Base-by-base conservation (phyloP, 192 early-diverging fungal genomes). In the Phlyctochytrium bullatum region DNA sequence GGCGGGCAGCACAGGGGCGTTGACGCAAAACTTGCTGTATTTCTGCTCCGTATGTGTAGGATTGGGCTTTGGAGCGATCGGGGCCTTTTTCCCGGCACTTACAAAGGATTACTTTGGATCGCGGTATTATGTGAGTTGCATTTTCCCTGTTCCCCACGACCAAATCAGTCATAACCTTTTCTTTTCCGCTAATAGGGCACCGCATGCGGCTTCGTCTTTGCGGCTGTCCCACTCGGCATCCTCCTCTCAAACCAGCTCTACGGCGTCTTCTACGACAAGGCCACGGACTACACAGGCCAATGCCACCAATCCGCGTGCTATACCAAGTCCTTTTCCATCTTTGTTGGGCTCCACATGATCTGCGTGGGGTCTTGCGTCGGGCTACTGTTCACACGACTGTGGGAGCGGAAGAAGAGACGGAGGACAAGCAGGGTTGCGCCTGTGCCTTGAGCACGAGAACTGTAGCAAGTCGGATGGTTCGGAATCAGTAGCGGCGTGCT, bases 151-250 rank as follows among this genome's bases (percentile, higher is more conserved):
- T 47, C 40, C 40, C 40, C 10, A 47, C 28, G 34, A 30, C n/a
- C 24, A 51, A 36, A 23, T 17, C 30, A 50, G 34, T 23, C 20
- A 33, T 33, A 61, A 1, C 60, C 24, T 14, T 24, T 30, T 16
- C 60, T 16, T 61, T 14, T n/a, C 17, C 27, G 24, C 16, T 0
- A 1, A 53, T 1, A 68, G 66, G 66, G 76, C n/a, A 78, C 72
- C 1, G 76, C 76, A 24, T 72, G 59, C 30, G 72, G 67, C 2
- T 74, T 69, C 32, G 66, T 68, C 6, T 52, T 78, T 57, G 36
- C 64, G 0, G 66, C 59, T 25, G 76, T 78, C n/a, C 76, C 76
- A 2, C 27, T 73, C 27, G 71, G 71, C 3, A 69, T 78, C 24
- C 33, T 78, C 3, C 6, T 36, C 6, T 71, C 62, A 16, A 78